phyloP scores from a whole-genome alignment of 2,329 filamentous ascomycete species.

The Cladosporium phlei region DNA sequence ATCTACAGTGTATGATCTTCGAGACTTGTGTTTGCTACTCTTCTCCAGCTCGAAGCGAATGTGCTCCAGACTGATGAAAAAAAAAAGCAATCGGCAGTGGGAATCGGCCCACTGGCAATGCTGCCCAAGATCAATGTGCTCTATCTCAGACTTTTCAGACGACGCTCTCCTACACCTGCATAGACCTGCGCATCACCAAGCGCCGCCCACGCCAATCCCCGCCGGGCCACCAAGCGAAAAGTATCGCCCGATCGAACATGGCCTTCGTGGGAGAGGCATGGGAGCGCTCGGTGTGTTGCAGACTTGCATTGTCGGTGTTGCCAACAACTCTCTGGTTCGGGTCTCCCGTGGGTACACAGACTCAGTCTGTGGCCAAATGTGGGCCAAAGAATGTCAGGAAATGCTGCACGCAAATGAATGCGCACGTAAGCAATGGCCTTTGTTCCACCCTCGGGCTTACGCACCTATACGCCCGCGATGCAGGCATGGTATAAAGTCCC shows the following conservation, averaged over 20 bases:
- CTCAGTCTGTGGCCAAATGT: too few species aligned
- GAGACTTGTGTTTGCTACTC: not conserved
- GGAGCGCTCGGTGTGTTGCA: not conserved
- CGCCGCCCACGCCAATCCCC: not conserved
- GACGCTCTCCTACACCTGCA: not conserved
- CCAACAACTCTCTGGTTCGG: not conserved
- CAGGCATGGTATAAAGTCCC: too few species aligned
- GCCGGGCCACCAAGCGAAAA: slow-evolving; percentile 1
- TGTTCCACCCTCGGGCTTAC: too few species aligned
- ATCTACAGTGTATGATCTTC: too few species aligned
- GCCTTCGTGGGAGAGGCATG: not conserved
- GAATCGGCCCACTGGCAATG: slow-evolving; percentile 6
- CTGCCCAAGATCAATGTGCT: not conserved
- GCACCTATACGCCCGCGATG: too few species aligned
- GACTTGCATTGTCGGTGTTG: not conserved
- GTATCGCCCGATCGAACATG: slow-evolving; percentile 5
- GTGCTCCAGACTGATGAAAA: not conserved
- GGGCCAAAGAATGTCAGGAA: too few species aligned
- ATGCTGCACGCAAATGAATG: too few species aligned
- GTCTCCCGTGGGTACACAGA: not conserved
- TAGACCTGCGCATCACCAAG: too few species aligned
- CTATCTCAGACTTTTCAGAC: not conserved
- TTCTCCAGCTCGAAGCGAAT: slow-evolving; percentile 1
- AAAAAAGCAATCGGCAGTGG: slow-evolving; percentile 2
- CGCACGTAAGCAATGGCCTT: too few species aligned